A percentile compares a stretch with the other conserved stretches of the same genome.
Evolutionary conservation across 148 eudicot genomes (phyloP).

Genomic region (Diospyros kaki): DNA sequence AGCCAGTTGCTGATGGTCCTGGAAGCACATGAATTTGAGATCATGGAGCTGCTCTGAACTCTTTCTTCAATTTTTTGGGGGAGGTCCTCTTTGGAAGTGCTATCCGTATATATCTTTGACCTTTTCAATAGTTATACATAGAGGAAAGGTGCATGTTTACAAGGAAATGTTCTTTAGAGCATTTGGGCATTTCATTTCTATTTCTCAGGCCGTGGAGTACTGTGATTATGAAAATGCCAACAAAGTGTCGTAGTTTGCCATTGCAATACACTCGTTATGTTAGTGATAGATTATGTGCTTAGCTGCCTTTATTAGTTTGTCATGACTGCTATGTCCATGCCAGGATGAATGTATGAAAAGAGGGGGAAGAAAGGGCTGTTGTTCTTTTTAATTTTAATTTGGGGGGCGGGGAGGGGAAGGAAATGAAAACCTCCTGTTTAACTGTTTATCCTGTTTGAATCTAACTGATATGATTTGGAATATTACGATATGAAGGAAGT

Average conservation of each 20-base stretch:
- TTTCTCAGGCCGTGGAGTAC: background rate
- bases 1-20: slow-evolving; percentile 59
- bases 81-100: slow-evolving; percentile 2
- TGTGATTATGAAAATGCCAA: slow-evolving; percentile 1
- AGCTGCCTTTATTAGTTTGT: no score
- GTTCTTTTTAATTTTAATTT: no score
- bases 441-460: no score
- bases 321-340: no score
- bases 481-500: no score
- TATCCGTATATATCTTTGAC: slow-evolving; percentile 10
- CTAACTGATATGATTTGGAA: no score
- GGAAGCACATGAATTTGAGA: slow-evolving; percentile 45
- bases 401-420: no score
- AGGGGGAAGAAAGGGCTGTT: no score
- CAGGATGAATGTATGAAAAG: no score
- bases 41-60: slow-evolving; percentile 7
- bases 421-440: no score
- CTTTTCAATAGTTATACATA: background rate
- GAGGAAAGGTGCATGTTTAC: background rate
- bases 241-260: background rate
- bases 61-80: background rate
- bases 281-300: background rate
- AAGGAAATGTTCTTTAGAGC: background rate
- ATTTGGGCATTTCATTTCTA: background rate
- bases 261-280: background rate